phyloP scores from a whole-genome alignment of 257 asterid species.

The Henckelia pumila region DNA sequence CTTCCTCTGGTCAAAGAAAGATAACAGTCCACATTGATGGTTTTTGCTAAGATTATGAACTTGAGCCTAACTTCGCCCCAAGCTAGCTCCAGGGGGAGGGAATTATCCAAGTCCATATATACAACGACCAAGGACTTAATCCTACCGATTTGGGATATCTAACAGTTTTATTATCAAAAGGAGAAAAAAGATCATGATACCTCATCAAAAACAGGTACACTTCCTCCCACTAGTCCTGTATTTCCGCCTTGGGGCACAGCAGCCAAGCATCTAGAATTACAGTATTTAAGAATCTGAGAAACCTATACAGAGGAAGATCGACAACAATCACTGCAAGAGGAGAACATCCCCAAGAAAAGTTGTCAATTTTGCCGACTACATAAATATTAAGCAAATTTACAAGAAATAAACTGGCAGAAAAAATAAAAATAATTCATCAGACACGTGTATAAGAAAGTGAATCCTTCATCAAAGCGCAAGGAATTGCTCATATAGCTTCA shows the following conservation, averaged over 20 bases:
- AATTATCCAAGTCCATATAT: no score
- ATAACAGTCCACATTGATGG: not conserved
- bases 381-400: slow-evolving; percentile 2
- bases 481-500: not conserved
- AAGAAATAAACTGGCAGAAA: slow-evolving; percentile 16
- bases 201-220: slow-evolving; percentile 96
- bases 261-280: slow-evolving; percentile 81
- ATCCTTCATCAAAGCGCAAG: not conserved
- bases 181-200: slow-evolving; percentile 38
- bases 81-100: no score
- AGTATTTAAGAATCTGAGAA: slow-evolving; percentile 83
- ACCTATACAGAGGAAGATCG: slow-evolving; percentile 47
- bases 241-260: slow-evolving; percentile 99
- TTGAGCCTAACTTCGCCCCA: no score
- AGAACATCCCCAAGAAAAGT: slow-evolving; percentile 9
- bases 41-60: no score
- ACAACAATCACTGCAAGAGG: slow-evolving; percentile 20
- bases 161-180: no score
- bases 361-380: slow-evolving; percentile 4
- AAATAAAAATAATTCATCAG: slow-evolving; percentile 11
- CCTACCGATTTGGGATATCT: no score
- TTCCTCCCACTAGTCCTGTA: slow-evolving; percentile 99
- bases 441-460: not conserved
- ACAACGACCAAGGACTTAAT: no score
- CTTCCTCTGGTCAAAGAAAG: no score